phyloP scores from a whole-genome alignment of 805 yeast genomes.

The Myxozyma geophila region DNA sequence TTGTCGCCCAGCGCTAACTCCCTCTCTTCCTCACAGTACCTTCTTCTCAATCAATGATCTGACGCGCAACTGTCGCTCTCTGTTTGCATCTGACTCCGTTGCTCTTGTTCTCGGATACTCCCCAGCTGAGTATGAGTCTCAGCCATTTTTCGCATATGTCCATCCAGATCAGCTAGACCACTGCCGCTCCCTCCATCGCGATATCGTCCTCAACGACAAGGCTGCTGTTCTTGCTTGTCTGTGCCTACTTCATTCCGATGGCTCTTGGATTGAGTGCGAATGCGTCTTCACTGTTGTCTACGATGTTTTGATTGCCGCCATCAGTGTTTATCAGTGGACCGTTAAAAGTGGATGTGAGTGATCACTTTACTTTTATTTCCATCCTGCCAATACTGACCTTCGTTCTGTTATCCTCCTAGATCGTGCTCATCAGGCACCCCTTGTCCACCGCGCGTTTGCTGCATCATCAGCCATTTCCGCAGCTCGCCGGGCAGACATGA shows the following conservation, averaged over 20 bases:
- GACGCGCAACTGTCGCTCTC: not conserved
- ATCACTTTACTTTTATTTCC: not conserved
- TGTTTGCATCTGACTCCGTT: conserved; percentile 24
- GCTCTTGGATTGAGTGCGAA: conserved; percentile 14
- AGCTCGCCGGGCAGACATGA: conserved; percentile 3
- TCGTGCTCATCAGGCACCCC: conserved; percentile 14
- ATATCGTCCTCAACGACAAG: conserved; percentile 1
- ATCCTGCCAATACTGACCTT: not conserved
- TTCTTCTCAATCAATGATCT: conserved; percentile 24
- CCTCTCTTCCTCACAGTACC: conserved; percentile 7
- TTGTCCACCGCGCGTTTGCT: conserved; percentile 10
- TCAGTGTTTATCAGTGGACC: conserved; percentile 11
- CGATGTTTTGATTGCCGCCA: conserved; percentile 19
- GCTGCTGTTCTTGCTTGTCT: conserved; percentile 15
- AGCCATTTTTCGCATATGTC: conserved; percentile 11
- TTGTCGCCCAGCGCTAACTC: not conserved
- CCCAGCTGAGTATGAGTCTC: conserved; percentile 11
- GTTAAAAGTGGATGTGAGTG: conserved; percentile 12
- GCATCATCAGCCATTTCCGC: not conserved
- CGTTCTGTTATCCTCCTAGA: not conserved
- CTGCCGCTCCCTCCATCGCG: not conserved
- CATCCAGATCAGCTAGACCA: conserved; percentile 13
- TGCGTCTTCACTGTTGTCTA: conserved; percentile 23
- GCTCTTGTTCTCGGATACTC: conserved; percentile 19
- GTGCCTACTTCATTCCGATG: not conserved